Base-by-base conservation (phyloP, 2,329 filamentous ascomycete species). In the Ilyonectria sp. region DNA sequence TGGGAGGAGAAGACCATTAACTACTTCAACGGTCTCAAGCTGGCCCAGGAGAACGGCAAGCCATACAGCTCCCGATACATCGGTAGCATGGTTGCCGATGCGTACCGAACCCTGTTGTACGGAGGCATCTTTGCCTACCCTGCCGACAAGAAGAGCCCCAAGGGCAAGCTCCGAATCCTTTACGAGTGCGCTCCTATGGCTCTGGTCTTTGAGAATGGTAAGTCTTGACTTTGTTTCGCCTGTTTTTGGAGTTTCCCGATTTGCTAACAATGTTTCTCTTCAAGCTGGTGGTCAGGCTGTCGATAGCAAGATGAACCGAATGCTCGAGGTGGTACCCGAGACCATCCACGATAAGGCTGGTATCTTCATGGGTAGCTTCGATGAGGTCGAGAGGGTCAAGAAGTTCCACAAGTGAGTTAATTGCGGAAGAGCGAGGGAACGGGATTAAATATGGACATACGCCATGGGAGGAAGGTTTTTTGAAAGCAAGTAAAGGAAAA, bases 141-240 rank as follows among this genome's bases (percentile, higher is more conserved):
- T 0, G 94, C 95, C 15, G 96, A 99, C 80, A 97, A 95, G 87
- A 98, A 99, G 91, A 97, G 93, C 79, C 94, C 95, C 71, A 99
- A 98, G 90, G 96, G 96, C 75, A 99, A 99, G 87, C 89, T 99
- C 74, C 90, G 96, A 72, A 99, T 99, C 74, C 82, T 99, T 76
- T 99, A 99, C 84, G 96, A 99, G 86, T 99, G 96, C 80, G 96
- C 96, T 15, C 96, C 96, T 44, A 99, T 99, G 96, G 96, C 96
- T 26, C 93, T 98, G 92, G 90, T 99, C 7, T 98, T 99, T 82
- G 96, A 99, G 84, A 98, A 99, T 83, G 96, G 93, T 95, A 82
- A 84, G 91, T 85, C 7, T 23, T 17, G 8, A 11, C 49, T 9
- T 19, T 26, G 15, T 47, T 29, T 3, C 35, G 35, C 35, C 15